Evolutionary conservation across 805 yeast species (phyloP).

Genomic region (Pichia cephalocereana): DNA sequence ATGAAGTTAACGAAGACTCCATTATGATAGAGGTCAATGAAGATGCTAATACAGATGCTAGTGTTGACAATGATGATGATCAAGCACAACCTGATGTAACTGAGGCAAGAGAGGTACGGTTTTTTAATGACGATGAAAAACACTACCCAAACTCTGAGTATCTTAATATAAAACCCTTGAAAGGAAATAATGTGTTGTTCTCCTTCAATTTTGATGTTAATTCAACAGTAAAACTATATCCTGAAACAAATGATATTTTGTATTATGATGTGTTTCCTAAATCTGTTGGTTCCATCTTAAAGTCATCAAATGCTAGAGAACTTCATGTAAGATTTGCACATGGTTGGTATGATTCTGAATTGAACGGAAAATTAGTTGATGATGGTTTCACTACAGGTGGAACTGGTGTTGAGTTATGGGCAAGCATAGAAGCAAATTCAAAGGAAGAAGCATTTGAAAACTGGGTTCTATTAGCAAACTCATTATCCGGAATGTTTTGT

Average conservation of each 20-base stretch:
- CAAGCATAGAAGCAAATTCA: constrained; percentile 58
- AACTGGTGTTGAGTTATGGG: constrained; percentile 92
- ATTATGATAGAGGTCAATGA: no score
- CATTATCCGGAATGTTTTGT: constrained; percentile 86
- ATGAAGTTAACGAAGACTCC: no score
- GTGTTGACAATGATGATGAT: no score
- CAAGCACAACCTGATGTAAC: neutral
- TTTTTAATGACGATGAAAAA: neutral
- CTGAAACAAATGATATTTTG: constrained; percentile 10
- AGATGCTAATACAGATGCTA: neutral
- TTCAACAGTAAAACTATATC: constrained; percentile 34
- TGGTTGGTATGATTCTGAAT: constrained; percentile 90
- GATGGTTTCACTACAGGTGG: constrained; percentile 77
- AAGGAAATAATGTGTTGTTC: constrained; percentile 60
- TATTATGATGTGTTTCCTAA: constrained; percentile 74
- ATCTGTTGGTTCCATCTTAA: constrained; percentile 67
- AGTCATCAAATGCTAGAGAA: constrained; percentile 57
- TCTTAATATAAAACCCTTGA: constrained; percentile 57
- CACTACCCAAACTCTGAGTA: constrained; percentile 49
- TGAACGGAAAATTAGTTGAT: constrained; percentile 76
- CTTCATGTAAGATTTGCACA: constrained; percentile 81
- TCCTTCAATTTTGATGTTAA: constrained; percentile 60
- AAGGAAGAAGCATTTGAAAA: constrained; percentile 45
- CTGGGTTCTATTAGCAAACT: constrained; percentile 68
- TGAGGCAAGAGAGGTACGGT: neutral